These are phyloP conservation scores for Collybia sordida DNA, from an alignment of 768 basidiomycete species.

Conservation along the genomic window DNA sequence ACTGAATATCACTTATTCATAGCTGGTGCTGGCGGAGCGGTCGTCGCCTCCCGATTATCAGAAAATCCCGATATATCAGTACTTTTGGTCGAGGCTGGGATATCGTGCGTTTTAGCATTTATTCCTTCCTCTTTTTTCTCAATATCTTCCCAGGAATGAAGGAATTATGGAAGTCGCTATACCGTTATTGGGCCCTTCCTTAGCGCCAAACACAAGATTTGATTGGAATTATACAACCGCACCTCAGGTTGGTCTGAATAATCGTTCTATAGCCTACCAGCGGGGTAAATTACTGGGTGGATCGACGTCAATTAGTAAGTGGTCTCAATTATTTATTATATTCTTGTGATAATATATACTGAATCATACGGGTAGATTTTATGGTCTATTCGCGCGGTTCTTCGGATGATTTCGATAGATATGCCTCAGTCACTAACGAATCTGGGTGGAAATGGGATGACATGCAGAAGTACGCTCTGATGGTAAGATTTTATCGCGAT, in stretches of 20 bases:
- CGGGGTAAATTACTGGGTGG: conserved; percentile 35
- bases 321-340: neutral
- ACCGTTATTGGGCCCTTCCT: conserved; percentile 13
- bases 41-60: conserved; percentile 18
- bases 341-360: neutral
- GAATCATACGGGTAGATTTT: conserved; percentile 21
- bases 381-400: conserved; percentile 35
- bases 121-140: neutral
- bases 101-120: conserved; percentile 6
- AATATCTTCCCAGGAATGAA: conserved; percentile 9
- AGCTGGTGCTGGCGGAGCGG: conserved; percentile 19
- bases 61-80: conserved; percentile 15
- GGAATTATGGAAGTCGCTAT: conserved; percentile 13
- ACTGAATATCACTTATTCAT: neutral
- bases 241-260: conserved; percentile 28
- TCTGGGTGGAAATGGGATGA: conserved; percentile 36
- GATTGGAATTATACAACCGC: conserved; percentile 36
- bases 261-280: conserved; percentile 29
- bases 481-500: conserved; percentile 25
- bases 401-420: conserved; percentile 34
- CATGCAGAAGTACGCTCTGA: conserved; percentile 20
- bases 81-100: conserved; percentile 19
- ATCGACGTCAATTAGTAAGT: conserved; percentile 28
- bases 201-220: conserved; percentile 16
- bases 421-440: conserved; percentile 31